Percentiles rank a stretch among this genome's conserved stretches.
Evolutionary conservation across 2,329 filamentous ascomycete species (phyloP).

Genomic region (Epichloe glyceriae): DNA sequence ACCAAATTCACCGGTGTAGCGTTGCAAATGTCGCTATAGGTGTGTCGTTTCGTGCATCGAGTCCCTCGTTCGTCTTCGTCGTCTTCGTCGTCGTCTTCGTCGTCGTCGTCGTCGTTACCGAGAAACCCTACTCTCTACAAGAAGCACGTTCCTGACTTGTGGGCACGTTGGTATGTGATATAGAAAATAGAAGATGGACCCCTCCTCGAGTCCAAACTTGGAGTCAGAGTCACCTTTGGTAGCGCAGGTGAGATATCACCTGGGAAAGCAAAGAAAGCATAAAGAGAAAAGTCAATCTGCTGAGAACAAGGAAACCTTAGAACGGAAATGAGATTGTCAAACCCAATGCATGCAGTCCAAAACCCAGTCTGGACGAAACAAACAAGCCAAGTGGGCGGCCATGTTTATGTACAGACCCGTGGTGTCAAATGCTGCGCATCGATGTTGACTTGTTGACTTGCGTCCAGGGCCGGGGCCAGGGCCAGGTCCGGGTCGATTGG

Average conservation of each 20-base stretch:
- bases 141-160: background rate
- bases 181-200: background rate
- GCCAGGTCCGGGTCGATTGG: too few relatives aligned
- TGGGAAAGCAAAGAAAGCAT: background rate
- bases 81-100: background rate
- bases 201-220: background rate
- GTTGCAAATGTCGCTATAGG: background rate
- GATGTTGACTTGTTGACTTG: background rate
- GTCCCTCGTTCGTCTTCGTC: background rate
- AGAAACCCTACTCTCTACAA: background rate
- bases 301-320: background rate
- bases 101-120: background rate
- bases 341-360: background rate
- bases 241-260: background rate
- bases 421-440: background rate
- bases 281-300: background rate
- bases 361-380: constrained; percentile 2
- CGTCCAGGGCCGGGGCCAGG: background rate
- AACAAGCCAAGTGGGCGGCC: constrained; percentile 1
- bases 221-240: background rate
- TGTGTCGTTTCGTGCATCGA: background rate
- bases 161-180: background rate
- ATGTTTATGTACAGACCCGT: background rate
- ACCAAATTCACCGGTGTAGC: background rate
- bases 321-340: background rate